Evolutionary conservation across 805 yeast genomes (phyloP).

Genomic region (Lipomyces kockii): DNA sequence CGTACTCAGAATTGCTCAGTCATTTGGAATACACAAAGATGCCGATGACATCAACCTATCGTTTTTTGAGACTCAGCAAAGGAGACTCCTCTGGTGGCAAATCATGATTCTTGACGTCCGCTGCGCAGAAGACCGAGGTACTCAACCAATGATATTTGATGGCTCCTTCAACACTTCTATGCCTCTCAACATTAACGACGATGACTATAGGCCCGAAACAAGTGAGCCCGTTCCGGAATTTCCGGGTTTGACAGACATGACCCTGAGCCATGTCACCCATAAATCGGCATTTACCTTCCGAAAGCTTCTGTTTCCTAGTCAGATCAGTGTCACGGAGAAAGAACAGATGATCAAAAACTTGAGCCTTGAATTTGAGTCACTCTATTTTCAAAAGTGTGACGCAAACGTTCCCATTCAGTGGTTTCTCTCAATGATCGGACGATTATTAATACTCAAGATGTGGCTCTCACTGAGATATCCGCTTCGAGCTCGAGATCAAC

Average conservation of each 20-base stretch:
- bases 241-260: not conserved
- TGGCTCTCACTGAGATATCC: too few relatives aligned
- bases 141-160: not conserved
- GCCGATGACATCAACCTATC: not conserved
- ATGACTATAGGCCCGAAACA: not conserved
- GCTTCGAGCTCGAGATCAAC: too few relatives aligned
- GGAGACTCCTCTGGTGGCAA: not conserved
- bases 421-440: too few relatives aligned
- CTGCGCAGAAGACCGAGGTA: not conserved
- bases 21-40: not conserved
- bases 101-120: not conserved
- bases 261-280: too few relatives aligned
- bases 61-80: not conserved
- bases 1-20: not conserved
- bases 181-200: constrained; percentile 6
- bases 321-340: too few relatives aligned
- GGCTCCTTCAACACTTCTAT: not conserved
- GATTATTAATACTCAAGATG: too few relatives aligned
- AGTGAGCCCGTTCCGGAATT: not conserved
- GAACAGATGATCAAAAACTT: too few relatives aligned
- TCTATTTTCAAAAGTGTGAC: too few relatives aligned
- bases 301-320: too few relatives aligned
- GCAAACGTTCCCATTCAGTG: too few relatives aligned
- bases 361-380: too few relatives aligned
- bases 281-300: too few relatives aligned